A percentile compares a stretch with the other conserved stretches of the same genome.
Evolutionary conservation across 148 eudicot species (phyloP).

Genomic region (Camellia sinensis): DNA sequence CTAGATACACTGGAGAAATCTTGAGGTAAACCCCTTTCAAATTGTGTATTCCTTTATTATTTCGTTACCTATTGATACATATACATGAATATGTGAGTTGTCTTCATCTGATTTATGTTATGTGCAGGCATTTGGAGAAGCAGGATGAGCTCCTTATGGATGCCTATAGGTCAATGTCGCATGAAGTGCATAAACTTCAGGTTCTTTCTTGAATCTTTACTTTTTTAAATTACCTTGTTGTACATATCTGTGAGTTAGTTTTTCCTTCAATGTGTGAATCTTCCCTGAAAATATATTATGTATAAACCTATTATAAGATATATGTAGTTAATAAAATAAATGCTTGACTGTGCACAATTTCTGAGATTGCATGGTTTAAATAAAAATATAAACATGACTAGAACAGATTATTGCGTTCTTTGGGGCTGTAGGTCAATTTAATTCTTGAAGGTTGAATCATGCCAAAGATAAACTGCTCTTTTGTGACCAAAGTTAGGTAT

Average conservation of each 20-base stretch:
- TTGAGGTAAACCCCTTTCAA: neutral
- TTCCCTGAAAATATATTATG: neutral
- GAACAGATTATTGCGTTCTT: neutral
- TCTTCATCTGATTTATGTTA: neutral
- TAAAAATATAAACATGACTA: neutral
- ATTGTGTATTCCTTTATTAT: neutral
- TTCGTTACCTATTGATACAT: too few relatives aligned
- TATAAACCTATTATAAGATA: neutral
- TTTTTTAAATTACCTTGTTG: neutral
- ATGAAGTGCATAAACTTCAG: constrained; percentile 18
- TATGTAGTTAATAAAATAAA: too few relatives aligned
- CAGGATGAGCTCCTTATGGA: constrained; percentile 15
- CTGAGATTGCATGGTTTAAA: neutral
- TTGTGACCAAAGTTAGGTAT: too few relatives aligned
- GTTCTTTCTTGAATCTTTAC: neutral
- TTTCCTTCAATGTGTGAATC: neutral
- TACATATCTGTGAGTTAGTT: neutral
- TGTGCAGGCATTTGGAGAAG: constrained; percentile 17
- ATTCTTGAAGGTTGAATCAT: too few relatives aligned
- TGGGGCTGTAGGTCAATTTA: neutral
- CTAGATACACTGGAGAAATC: constrained; percentile 9
- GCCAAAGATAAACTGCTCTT: too few relatives aligned
- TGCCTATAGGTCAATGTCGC: constrained; percentile 13
- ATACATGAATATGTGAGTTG: neutral
- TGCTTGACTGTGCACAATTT: neutral